Conservation (phyloP, 257 asterid genomes). For the Capsicum chinense region DNA sequence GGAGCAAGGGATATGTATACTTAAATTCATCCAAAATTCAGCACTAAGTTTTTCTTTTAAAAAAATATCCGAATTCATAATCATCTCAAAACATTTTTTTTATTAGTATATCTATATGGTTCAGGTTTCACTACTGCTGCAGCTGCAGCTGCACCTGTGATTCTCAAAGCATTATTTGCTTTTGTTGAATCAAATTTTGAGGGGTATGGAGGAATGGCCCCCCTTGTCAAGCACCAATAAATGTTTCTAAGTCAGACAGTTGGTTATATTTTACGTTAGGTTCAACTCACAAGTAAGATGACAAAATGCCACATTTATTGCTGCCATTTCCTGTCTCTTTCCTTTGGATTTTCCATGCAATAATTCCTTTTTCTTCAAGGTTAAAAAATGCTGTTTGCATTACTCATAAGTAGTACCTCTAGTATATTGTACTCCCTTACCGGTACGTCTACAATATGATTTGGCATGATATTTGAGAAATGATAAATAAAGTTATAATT, state of each 20-base stretch:
- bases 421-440: too few relatives aligned
- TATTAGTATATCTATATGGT: background rate
- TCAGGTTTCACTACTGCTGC: background rate
- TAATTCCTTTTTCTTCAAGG: background rate
- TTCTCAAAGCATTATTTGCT: background rate
- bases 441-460: too few relatives aligned
- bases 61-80: too few relatives aligned
- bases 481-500: too few relatives aligned
- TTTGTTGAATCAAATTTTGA: conserved; percentile 13
- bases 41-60: accelerated
- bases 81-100: background rate
- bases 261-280: conserved; percentile 22
- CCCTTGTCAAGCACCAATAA: background rate
- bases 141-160: conserved; percentile 14
- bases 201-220: conserved; percentile 24
- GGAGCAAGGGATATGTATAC: background rate
- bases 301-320: background rate
- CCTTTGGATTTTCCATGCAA: conserved; percentile 19
- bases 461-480: too few relatives aligned
- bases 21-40: background rate
- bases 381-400: conserved; percentile 9
- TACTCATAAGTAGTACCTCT: background rate
- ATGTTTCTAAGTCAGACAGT: conserved; percentile 13
- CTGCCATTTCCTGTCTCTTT: conserved; percentile 21
- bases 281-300: conserved; percentile 7